phyloP scores from a whole-genome alignment of 2,329 filamentous ascomycete genomes.

The Aspergillus japonicus region DNA sequence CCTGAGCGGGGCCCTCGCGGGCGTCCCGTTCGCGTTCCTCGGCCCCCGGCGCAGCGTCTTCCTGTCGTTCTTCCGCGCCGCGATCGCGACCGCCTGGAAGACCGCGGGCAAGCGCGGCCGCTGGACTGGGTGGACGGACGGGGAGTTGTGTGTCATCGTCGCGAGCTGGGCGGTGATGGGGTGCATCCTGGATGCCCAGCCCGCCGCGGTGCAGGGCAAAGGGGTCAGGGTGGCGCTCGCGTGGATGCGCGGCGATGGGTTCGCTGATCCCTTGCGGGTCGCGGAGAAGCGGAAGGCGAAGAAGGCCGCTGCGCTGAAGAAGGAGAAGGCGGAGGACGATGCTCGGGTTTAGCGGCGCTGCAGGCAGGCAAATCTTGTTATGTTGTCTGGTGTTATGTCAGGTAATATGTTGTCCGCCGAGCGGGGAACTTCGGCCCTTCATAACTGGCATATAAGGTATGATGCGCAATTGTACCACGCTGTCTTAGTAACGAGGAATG shows the following conservation, averaged over 20 bases:
- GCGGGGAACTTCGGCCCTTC: too few species aligned
- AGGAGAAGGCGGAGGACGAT: constrained; percentile 9
- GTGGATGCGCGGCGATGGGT: constrained; percentile 73
- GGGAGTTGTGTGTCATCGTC: constrained; percentile 83
- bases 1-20: constrained; percentile 80
- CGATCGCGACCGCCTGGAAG: constrained; percentile 84
- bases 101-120: constrained; percentile 86
- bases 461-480: too few species aligned
- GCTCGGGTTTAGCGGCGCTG: neutral
- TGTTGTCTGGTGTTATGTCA: too few species aligned
- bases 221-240: constrained; percentile 70
- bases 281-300: constrained; percentile 40
- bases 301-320: constrained; percentile 20
- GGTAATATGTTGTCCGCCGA: too few species aligned
- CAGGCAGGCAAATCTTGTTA: too few species aligned
- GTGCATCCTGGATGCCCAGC: constrained; percentile 71
- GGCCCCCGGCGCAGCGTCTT: constrained; percentile 61
- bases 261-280: constrained; percentile 63
- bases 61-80: constrained; percentile 74
- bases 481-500: too few species aligned
- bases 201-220: constrained; percentile 64
- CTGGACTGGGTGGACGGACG: constrained; percentile 79
- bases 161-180: constrained; percentile 75
- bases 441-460: too few species aligned
- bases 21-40: constrained; percentile 75